phyloP scores from a whole-genome alignment of 768 basidiomycete genomes.

The Boletus vinaceobasis region DNA sequence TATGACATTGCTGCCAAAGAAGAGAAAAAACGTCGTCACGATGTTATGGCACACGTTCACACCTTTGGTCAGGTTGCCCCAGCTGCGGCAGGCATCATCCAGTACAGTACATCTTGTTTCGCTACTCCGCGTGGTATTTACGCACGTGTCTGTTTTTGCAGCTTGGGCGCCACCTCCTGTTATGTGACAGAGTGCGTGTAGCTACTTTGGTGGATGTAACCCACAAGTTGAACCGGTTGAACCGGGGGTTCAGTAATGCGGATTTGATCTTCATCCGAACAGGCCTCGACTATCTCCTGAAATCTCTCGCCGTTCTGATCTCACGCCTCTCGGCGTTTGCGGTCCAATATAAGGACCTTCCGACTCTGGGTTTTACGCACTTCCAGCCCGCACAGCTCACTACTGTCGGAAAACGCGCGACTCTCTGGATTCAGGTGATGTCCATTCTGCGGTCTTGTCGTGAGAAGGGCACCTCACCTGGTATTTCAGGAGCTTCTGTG shows the following conservation, averaged over 20 bases:
- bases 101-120: constrained; percentile 46
- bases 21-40: constrained; percentile 96
- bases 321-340: constrained; percentile 86
- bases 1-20: constrained; percentile 89
- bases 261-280: constrained; percentile 95
- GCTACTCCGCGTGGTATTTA: constrained; percentile 11
- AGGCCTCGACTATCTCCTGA: constrained; percentile 78
- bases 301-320: constrained; percentile 87
- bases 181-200: constrained; percentile 91
- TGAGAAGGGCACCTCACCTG: not conserved
- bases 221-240: constrained; percentile 17
- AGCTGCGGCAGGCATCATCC: constrained; percentile 93
- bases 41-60: constrained; percentile 99
- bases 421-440: constrained; percentile 88
- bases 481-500: constrained; percentile 76
- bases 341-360: constrained; percentile 77
- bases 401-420: constrained; percentile 95
- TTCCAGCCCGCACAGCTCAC: constrained; percentile 99
- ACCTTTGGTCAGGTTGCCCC: constrained; percentile 94
- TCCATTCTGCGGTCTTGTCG: constrained; percentile 1
- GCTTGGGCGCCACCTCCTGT: constrained; percentile 95
- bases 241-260: constrained; percentile 69
- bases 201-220: constrained; percentile 3
- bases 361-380: constrained; percentile 96
- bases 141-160: constrained; percentile 27